These are phyloP conservation scores for Melocanna baccifera DNA, from an alignment of 176 grass and related monocot species.

Conservation along the genomic window DNA sequence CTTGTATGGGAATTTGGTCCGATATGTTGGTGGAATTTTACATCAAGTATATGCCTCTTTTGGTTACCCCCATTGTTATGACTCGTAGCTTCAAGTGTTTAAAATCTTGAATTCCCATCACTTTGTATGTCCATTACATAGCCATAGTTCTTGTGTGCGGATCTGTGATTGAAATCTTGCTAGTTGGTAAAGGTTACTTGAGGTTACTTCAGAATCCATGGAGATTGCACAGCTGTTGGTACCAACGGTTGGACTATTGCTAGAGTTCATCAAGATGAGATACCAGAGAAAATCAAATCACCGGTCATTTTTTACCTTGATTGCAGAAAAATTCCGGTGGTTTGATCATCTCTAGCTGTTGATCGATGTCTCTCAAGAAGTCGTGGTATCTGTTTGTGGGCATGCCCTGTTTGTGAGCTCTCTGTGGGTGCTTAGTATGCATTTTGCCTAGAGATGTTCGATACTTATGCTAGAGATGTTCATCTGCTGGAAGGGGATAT, in stretches of 20 bases:
- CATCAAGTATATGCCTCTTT: slow-evolving; percentile 36
- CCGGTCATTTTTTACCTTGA: not conserved
- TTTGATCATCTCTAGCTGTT: not conserved
- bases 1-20: slow-evolving; percentile 21
- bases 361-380: not conserved
- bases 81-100: not conserved
- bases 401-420: not conserved
- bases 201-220: not conserved
- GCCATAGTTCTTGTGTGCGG: not conserved
- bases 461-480: not conserved
- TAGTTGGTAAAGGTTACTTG: not conserved
- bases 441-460: not conserved
- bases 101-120: not conserved
- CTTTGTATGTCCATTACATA: not conserved
- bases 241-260: not conserved
- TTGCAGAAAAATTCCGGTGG: not conserved
- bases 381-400: not conserved
- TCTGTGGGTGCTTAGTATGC: not conserved
- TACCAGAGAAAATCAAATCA: slow-evolving; percentile 33
- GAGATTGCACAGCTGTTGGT: not conserved
- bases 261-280: slow-evolving; percentile 16
- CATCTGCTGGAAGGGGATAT: not conserved
- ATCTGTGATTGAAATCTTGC: not conserved
- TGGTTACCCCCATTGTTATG: not conserved
- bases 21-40: slow-evolving; percentile 34